Base-by-base conservation (phyloP, 306 rosid genomes). In the Acacia crassicarpa region DNA sequence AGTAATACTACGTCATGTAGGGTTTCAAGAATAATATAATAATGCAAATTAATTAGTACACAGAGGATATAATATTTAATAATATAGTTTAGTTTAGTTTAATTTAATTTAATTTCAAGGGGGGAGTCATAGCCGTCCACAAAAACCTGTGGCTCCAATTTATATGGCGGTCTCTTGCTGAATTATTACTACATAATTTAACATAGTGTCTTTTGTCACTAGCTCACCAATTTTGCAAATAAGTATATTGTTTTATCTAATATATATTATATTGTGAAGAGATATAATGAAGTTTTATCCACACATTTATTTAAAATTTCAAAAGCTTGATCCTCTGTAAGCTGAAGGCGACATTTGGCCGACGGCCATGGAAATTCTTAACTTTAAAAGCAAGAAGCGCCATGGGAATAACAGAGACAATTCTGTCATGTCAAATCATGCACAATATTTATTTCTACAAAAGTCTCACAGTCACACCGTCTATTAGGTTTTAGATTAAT, bases 121-220 rank as follows among this genome's bases (percentile, higher is more conserved):
- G 11, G 17, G 9, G 20, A 63, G 22, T 27, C 69, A 30, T 69
- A 78, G 43, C 71, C 66, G 32, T 59, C 78, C 44, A 79, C 68
- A 82, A 41, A 49, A 84, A 41, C 82, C 53, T 54, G 76, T 84
- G 90, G 88, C 86, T 77, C 38, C 70, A 67, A 76, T 82, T 87
- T 78, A 48, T 65, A 63, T 5, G 90, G 67, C 90, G 90, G 90
- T 82, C 13, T 33, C 3, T 23, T 38, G 32, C 19, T 13, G 79
- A 80, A 35, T 56, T 76, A 76, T 53, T 65, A 75, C 67, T 48
- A 35, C 40, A 38, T 78, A 75, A 46, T 66, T 58, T 77, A 80
- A 45, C 86, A 38, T 45, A 44, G 35, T 25, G 72, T 79, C 33
- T 78, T 35, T 27, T 51, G 77, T 79, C 86, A 76, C 63, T 61